Percentiles rank a stretch among this genome's conserved stretches.
Conservation (phyloP, 2,329 filamentous ascomycete genomes). For the Colletotrichum aenigma region DNA sequence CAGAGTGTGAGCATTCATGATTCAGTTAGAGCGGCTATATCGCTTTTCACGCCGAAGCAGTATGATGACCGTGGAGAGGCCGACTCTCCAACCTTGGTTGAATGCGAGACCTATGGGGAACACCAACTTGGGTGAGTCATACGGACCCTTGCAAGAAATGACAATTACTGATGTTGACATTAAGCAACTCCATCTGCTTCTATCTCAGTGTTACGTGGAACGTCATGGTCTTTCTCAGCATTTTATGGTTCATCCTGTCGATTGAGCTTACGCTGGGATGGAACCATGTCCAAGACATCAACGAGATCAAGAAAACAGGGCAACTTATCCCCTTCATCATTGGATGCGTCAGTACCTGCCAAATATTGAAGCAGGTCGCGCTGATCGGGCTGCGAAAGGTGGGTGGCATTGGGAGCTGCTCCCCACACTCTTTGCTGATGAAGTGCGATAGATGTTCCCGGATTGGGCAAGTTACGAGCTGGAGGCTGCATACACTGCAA, state of each 20-base stretch:
- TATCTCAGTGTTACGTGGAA: neutral
- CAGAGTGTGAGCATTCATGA: neutral
- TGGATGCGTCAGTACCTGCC: neutral
- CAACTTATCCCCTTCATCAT: neutral
- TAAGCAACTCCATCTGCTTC: neutral
- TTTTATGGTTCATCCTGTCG: neutral
- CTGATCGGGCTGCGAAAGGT: neutral
- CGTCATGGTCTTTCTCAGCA: neutral
- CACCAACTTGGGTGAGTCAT: neutral
- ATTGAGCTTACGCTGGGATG: neutral
- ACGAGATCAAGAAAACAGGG: neutral
- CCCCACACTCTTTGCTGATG: neutral
- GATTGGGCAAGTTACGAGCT: neutral
- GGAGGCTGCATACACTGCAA: neutral
- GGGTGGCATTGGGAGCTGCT: neutral
- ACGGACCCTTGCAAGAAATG: neutral
- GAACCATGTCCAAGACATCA: neutral
- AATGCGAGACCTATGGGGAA: neutral
- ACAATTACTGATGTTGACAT: neutral
- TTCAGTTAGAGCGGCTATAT: neutral
- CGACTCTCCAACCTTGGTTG: too few species aligned
- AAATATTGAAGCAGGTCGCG: neutral
- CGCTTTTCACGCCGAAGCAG: neutral
- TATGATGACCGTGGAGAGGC: fast-evolving
- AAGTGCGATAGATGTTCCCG: neutral